These are phyloP conservation scores for Aspergillus awamori DNA, from an alignment of 2,329 filamentous ascomycete genomes.

Conservation along the genomic window DNA sequence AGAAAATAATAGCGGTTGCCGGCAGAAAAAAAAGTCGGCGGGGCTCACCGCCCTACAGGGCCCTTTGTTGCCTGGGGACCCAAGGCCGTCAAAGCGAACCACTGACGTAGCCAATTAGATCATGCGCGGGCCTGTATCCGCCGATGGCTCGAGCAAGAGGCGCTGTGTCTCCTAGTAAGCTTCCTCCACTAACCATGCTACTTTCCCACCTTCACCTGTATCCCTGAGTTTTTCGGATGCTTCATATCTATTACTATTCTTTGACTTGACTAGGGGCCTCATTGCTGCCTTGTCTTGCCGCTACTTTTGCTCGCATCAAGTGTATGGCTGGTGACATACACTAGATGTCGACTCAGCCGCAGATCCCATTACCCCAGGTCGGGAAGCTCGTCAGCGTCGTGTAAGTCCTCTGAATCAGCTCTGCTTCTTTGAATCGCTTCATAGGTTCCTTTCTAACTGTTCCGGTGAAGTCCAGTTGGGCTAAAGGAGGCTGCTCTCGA, in stretches of 20 bases:
- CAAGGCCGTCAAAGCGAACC: constrained; percentile 19
- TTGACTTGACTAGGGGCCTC: constrained; percentile 9
- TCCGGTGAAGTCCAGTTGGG: constrained; percentile 66
- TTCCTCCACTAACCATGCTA: constrained; percentile 10
- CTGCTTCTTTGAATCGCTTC: background rate
- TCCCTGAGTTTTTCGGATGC: constrained; percentile 18
- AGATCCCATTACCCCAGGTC: constrained; percentile 42
- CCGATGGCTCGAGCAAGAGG: constrained; percentile 23
- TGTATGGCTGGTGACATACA: constrained; percentile 40
- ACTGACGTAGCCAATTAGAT: constrained; percentile 44
- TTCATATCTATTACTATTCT: constrained; percentile 2
- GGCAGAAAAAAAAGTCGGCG: constrained; percentile 36
- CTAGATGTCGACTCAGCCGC: constrained; percentile 47
- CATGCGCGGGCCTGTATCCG: constrained; percentile 25
- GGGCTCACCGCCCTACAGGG: constrained; percentile 28
- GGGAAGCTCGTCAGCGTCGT: constrained; percentile 52
- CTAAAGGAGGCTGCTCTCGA: constrained; percentile 95
- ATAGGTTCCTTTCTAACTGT: constrained; percentile 17
- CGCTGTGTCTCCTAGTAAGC: constrained; percentile 17
- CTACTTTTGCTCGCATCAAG: constrained; percentile 26
- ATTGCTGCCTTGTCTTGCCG: constrained; percentile 7
- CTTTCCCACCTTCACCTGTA: constrained; percentile 21
- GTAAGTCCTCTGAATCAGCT: constrained; percentile 32
- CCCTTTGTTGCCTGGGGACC: constrained; percentile 18
- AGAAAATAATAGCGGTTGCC: constrained; percentile 22